Percentiles rank a stretch among this genome's conserved stretches.
Conservation (phyloP, 2,329 filamentous ascomycete species). For the Fusarium bactridioides region DNA sequence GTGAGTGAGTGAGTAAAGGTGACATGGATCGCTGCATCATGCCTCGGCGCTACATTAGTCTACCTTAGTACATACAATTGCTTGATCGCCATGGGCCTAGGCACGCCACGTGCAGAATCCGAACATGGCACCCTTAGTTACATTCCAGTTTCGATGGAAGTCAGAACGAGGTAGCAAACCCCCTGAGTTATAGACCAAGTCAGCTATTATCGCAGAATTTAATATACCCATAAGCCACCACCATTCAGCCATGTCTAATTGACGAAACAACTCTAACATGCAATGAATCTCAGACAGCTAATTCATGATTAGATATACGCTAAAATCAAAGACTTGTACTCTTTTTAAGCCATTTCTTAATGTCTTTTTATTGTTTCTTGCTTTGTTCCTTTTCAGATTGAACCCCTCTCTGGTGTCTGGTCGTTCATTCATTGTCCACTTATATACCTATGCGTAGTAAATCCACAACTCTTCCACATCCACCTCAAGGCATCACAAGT, state of each 20-base stretch:
- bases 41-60: slow-evolving; percentile 1
- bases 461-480: neutral
- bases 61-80: neutral
- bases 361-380: slow-evolving; percentile 5
- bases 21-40: neutral
- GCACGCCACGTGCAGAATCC: slow-evolving; percentile 15
- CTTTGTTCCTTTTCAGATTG: neutral
- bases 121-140: neutral
- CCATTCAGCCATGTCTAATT: neutral
- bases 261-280: neutral
- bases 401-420: neutral
- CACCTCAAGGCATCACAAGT: slow-evolving; percentile 72
- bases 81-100: neutral
- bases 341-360: slow-evolving; percentile 12
- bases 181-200: neutral
- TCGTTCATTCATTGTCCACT: neutral
- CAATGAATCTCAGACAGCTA: neutral
- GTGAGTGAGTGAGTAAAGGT: neutral
- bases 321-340: neutral
- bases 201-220: neutral
- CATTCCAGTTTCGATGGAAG: slow-evolving; percentile 7
- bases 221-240: neutral
- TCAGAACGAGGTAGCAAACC: neutral
- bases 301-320: slow-evolving; percentile 5
- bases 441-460: neutral